phyloP scores from a whole-genome alignment of 1,284 basidiomycete genomes.

The Phylloporus gajari region DNA sequence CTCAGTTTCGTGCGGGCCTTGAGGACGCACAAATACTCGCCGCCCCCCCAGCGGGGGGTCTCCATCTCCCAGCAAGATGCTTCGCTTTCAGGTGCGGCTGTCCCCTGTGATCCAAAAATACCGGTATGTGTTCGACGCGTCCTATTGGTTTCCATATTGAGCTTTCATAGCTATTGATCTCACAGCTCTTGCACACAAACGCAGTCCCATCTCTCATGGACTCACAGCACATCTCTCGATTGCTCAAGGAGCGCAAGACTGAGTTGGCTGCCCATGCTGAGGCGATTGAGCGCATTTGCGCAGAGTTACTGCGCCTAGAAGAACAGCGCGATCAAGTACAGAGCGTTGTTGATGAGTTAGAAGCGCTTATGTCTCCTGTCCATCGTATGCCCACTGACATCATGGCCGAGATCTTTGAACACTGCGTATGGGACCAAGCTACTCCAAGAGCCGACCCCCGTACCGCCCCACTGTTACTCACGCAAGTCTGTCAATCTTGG shows the following conservation, averaged over 20 bases:
- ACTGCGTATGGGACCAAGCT: constrained; percentile 27
- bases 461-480: constrained; percentile 36
- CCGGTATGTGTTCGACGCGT: constrained; percentile 30
- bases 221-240: constrained; percentile 17
- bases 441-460: constrained; percentile 22
- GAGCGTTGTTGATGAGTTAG: constrained; percentile 35
- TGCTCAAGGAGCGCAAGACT: constrained; percentile 32
- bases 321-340: constrained; percentile 17
- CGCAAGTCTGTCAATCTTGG: constrained; percentile 44
- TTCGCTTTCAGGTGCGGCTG: background rate
- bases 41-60: background rate
- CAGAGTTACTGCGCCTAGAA: constrained; percentile 32
- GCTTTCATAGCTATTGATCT: constrained; percentile 33
- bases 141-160: background rate
- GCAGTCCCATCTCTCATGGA: constrained; percentile 39
- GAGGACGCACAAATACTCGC: constrained; percentile 11
- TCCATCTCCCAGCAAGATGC: background rate
- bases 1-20: background rate
- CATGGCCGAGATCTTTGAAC: constrained; percentile 40
- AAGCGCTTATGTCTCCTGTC: constrained; percentile 44
- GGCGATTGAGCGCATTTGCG: constrained; percentile 38
- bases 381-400: constrained; percentile 47
- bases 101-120: constrained; percentile 19
- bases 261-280: constrained; percentile 24
- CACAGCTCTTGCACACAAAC: constrained; percentile 43